A percentile compares a stretch with the other conserved stretches of the same genome.
phyloP scores from a whole-genome alignment of 176 grass and related monocot species.

The Puya raimondii region DNA sequence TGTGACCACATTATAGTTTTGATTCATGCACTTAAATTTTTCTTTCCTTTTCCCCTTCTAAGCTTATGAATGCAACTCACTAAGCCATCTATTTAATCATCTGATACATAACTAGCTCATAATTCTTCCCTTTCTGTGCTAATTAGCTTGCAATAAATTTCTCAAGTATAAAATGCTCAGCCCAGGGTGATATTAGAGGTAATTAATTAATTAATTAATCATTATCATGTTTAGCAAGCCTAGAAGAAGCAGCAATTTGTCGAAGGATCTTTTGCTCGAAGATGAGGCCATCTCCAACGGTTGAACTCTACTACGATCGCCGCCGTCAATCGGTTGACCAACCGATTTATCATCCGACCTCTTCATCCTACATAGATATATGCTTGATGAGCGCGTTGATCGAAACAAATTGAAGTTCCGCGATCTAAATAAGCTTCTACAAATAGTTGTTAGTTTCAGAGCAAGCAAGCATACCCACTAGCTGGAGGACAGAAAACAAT shows the following conservation, averaged over 20 bases:
- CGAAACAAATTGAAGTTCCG: background rate
- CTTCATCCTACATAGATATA: slow-evolving; percentile 24
- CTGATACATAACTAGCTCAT: too few relatives aligned
- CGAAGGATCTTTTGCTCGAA: background rate
- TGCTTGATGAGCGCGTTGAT: background rate
- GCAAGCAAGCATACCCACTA: slow-evolving; percentile 19
- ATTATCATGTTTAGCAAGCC: too few relatives aligned
- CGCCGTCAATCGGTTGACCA: slow-evolving; percentile 14
- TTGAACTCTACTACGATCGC: background rate
- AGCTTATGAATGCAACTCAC: too few relatives aligned
- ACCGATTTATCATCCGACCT: slow-evolving; percentile 11
- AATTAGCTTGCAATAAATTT: too few relatives aligned
- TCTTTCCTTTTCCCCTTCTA: too few relatives aligned
- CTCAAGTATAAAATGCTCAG: too few relatives aligned
- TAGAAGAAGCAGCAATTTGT: background rate
- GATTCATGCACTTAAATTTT: too few relatives aligned
- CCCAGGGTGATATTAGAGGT: too few relatives aligned
- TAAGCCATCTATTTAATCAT: too few relatives aligned
- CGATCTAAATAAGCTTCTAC: background rate
- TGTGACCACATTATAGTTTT: too few relatives aligned
- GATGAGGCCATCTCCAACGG: background rate
- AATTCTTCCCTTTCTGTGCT: too few relatives aligned
- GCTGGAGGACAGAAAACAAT: slow-evolving; percentile 69
- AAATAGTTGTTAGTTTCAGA: background rate
- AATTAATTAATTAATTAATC: too few relatives aligned